phyloP scores from a whole-genome alignment of 768 basidiomycete species.

The Pleurotus salmoneostramineus region DNA sequence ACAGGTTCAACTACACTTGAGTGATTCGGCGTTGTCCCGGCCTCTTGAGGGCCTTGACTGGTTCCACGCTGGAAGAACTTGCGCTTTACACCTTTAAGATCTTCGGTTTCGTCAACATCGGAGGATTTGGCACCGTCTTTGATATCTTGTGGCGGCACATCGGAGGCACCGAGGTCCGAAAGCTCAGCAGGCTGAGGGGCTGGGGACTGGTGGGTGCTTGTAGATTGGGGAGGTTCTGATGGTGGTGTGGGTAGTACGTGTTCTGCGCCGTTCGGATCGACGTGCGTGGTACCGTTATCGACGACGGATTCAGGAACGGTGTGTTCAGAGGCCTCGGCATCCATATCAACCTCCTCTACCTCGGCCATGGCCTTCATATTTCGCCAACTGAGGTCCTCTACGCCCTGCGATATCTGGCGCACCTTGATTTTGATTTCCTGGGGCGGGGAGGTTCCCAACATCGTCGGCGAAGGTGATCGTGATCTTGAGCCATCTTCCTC shows the following conservation, averaged over 20 bases:
- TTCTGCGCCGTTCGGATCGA: not conserved
- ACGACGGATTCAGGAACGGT: conserved; percentile 3
- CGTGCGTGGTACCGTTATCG: conserved; percentile 2
- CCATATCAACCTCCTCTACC: conserved; percentile 24
- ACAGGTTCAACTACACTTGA: conserved; percentile 30
- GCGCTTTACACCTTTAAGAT: conserved; percentile 66
- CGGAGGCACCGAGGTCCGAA: conserved; percentile 9
- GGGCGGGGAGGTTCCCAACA: conserved; percentile 59
- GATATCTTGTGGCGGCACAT: not conserved
- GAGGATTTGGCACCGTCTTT: conserved; percentile 16
- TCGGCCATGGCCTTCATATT: conserved; percentile 33
- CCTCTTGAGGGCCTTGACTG: conserved; percentile 52
- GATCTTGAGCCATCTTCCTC: conserved; percentile 49
- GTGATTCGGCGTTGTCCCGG: conserved; percentile 10
- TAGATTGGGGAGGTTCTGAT: not conserved
- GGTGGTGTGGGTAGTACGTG: not conserved
- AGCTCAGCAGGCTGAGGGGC: conserved; percentile 8
- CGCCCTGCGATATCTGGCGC: conserved; percentile 74
- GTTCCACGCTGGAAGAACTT: conserved; percentile 66
- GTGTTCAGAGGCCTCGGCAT: conserved; percentile 1
- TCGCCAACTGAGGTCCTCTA: conserved; percentile 75
- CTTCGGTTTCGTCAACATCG: conserved; percentile 43
- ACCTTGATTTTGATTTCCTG: conserved; percentile 71
- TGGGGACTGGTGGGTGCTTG: not conserved
- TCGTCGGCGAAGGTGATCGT: conserved; percentile 39